These are phyloP conservation scores for Glonium stellatum DNA, from an alignment of 495 filamentous ascomycete genomes.

Conservation along the genomic window DNA sequence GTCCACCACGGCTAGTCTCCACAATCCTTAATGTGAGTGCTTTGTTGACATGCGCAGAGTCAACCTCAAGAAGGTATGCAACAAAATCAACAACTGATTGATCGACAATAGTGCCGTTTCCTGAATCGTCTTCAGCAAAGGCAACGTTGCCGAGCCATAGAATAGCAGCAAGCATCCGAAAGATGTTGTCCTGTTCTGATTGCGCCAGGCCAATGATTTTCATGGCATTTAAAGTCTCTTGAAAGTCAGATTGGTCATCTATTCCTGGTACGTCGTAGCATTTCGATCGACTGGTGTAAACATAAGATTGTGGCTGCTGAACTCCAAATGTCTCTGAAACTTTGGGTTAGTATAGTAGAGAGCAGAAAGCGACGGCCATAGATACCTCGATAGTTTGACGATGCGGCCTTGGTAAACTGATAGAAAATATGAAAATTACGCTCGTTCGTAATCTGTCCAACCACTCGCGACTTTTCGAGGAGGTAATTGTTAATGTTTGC, in stretches of 20 bases:
- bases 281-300: constrained; percentile 91
- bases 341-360: not conserved
- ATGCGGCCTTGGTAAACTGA: constrained; percentile 93
- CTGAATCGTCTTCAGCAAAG: constrained; percentile 78
- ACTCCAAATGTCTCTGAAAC: constrained; percentile 65
- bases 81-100: constrained; percentile 89
- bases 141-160: constrained; percentile 92
- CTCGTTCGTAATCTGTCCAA: constrained; percentile 92
- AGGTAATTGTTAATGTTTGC: constrained; percentile 98
- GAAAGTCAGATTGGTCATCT: constrained; percentile 84
- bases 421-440: constrained; percentile 99
- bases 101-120: constrained; percentile 79
- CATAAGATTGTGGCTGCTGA: constrained; percentile 84
- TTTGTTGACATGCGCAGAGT: constrained; percentile 70
- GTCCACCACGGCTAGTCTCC: constrained; percentile 80
- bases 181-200: constrained; percentile 89
- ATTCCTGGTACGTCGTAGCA: constrained; percentile 91
- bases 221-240: constrained; percentile 92
- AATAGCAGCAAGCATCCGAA: constrained; percentile 89
- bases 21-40: constrained; percentile 84
- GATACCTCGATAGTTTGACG: constrained; percentile 68
- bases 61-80: constrained; percentile 87
- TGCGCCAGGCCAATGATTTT: constrained; percentile 82
- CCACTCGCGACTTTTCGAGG: constrained; percentile 90
- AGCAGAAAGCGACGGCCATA: not conserved